Conservation (phyloP, 192 early-diverging fungal species). For the Funneliformis mosseae region DNA sequence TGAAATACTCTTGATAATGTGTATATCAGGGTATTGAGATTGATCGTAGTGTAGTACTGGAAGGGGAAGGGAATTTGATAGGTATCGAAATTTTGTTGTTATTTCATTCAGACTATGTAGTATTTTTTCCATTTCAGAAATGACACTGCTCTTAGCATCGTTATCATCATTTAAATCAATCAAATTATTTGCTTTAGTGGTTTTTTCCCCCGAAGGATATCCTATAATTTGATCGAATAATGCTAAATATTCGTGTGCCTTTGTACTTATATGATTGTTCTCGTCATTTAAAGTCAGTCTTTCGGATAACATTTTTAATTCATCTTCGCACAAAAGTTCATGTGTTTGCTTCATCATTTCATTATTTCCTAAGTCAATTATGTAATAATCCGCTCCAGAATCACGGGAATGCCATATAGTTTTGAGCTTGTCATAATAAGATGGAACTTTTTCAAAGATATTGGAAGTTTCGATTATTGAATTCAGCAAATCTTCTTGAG, state of each 20-base stretch:
- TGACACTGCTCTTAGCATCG: too few relatives aligned
- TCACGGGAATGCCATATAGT: too few relatives aligned
- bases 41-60: too few relatives aligned
- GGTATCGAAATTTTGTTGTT: slow-evolving; percentile 16
- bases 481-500: too few relatives aligned
- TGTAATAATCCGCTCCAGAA: not conserved
- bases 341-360: not conserved
- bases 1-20: too few relatives aligned
- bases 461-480: too few relatives aligned
- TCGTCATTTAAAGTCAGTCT: slow-evolving; percentile 6
- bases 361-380: slow-evolving; percentile 3
- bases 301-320: slow-evolving; percentile 2
- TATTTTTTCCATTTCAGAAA: slow-evolving; percentile 12
- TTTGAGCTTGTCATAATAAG: too few relatives aligned
- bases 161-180: too few relatives aligned
- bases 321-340: not conserved
- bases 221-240: slow-evolving; percentile 15
- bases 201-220: too few relatives aligned
- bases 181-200: too few relatives aligned
- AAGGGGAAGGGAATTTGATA: slow-evolving; percentile 8
- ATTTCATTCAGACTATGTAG: slow-evolving; percentile 9
- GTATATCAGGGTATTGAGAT: too few relatives aligned
- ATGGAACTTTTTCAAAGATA: too few relatives aligned
- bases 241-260: not conserved
- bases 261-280: slow-evolving; percentile 12